These are phyloP conservation scores for Penicillium pancosmium DNA, from an alignment of 495 filamentous ascomycete species.

Conservation along the genomic window DNA sequence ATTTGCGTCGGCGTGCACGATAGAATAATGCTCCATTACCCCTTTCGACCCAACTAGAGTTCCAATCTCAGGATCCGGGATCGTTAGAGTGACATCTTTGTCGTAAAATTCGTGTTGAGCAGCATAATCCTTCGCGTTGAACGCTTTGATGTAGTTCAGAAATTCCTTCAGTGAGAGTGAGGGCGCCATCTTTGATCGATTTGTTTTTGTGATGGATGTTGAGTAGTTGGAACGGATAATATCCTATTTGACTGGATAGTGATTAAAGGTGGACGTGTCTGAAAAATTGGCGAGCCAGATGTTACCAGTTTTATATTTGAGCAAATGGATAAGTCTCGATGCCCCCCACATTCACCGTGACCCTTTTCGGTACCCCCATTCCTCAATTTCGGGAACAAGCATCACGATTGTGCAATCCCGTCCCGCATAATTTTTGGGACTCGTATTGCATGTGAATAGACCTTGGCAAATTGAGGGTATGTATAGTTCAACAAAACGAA, in stretches of 20 bases:
- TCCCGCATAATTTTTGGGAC: too few species aligned
- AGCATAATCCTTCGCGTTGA: conserved; percentile 11
- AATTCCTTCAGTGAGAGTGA: conserved; percentile 5
- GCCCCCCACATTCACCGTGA: too few species aligned
- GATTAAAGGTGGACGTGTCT: too few species aligned
- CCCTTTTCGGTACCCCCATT: too few species aligned
- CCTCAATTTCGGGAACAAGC: too few species aligned
- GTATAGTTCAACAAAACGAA: too few species aligned
- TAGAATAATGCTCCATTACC: conserved; percentile 11
- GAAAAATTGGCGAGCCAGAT: too few species aligned
- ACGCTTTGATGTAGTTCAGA: conserved; percentile 11
- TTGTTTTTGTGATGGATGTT: neutral
- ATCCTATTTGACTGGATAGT: neutral
- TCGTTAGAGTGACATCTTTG: conserved; percentile 8
- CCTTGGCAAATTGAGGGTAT: too few species aligned
- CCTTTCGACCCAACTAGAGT: conserved; percentile 8
- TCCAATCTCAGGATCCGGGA: conserved; percentile 16
- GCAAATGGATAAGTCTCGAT: too few species aligned
- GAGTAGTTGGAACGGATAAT: neutral
- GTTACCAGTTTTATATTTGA: too few species aligned
- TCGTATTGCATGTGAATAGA: too few species aligned
- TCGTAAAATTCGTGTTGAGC: conserved; percentile 11
- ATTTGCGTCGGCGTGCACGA: conserved; percentile 4
- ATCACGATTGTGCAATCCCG: too few species aligned
- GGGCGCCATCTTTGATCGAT: neutral